Evolutionary conservation across 768 basidiomycete genomes (phyloP).

Genomic region (Tulasnella sp.): DNA sequence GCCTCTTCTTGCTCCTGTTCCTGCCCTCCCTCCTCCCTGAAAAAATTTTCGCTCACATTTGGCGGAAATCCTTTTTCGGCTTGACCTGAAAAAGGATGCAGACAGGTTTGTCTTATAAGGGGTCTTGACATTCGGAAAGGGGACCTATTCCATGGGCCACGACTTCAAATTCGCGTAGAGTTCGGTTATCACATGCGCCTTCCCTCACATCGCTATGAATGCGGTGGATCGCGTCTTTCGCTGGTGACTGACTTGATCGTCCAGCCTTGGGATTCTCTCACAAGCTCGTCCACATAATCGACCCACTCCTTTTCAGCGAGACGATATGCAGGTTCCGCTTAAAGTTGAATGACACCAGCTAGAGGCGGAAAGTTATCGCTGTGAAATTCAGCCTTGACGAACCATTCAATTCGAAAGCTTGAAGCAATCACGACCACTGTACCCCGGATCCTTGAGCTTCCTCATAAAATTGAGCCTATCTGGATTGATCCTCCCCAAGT

Average conservation of each 20-base stretch:
- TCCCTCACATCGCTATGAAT: slow-evolving; percentile 77
- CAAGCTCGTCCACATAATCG: slow-evolving; percentile 64
- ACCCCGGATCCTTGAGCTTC: slow-evolving; percentile 57
- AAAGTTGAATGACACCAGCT: too few relatives aligned
- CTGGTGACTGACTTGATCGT: slow-evolving; percentile 77
- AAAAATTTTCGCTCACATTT: slow-evolving; percentile 61
- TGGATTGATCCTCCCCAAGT: slow-evolving; percentile 72
- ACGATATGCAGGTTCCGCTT: slow-evolving; percentile 74
- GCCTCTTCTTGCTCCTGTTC: slow-evolving; percentile 58
- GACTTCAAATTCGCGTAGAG: too few relatives aligned
- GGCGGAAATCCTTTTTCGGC: slow-evolving; percentile 84
- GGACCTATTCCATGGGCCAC: too few relatives aligned
- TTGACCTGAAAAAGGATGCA: slow-evolving; percentile 78
- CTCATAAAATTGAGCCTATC: slow-evolving; percentile 73
- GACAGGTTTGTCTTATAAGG: slow-evolving; percentile 82
- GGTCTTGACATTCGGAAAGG: slow-evolving; percentile 91
- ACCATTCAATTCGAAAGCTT: slow-evolving; percentile 74
- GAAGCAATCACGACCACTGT: slow-evolving; percentile 85
- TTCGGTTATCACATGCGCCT: too few relatives aligned
- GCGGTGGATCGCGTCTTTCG: slow-evolving; percentile 83
- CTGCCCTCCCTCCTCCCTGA: slow-evolving; percentile 48
- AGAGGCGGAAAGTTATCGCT: too few relatives aligned
- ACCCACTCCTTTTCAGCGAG: slow-evolving; percentile 85
- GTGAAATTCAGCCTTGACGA: too few relatives aligned
- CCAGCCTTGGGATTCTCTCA: slow-evolving; percentile 51